phyloP scores from a whole-genome alignment of 1,284 basidiomycete species.

The Leccinum subrobustum region DNA sequence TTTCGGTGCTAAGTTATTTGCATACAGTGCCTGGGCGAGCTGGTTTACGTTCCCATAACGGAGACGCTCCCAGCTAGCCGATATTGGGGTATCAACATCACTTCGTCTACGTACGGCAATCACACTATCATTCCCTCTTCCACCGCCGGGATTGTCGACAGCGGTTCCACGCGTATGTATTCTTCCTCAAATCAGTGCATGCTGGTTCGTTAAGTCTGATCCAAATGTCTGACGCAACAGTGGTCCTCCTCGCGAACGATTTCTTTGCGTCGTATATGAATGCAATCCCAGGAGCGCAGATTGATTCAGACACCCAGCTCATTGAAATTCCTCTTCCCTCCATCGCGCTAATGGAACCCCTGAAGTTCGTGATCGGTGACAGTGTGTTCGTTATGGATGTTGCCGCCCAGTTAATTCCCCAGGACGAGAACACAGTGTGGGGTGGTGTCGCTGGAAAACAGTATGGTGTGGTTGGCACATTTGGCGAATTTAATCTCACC shows the following conservation, averaged over 20 bases:
- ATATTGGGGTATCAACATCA: slow-evolving; percentile 31
- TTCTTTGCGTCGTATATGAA: slow-evolving; percentile 12
- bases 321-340: slow-evolving; percentile 21
- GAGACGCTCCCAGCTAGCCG: slow-evolving; percentile 12
- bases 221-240: slow-evolving; percentile 19
- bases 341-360: slow-evolving; percentile 18
- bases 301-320: slow-evolving; percentile 15
- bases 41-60: slow-evolving; percentile 26
- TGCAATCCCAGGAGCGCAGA: slow-evolving; percentile 21
- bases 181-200: slow-evolving; percentile 4
- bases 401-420: slow-evolving; percentile 27
- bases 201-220: too few species aligned
- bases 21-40: slow-evolving; percentile 16
- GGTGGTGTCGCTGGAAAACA: slow-evolving; percentile 15
- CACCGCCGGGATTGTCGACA: too few species aligned
- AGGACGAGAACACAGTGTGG: slow-evolving; percentile 16
- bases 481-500: slow-evolving; percentile 2
- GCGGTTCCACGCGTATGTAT: too few species aligned
- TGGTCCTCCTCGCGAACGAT: too few species aligned
- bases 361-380: slow-evolving; percentile 22
- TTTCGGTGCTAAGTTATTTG: not conserved
- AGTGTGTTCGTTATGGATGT: slow-evolving; percentile 21
- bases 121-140: too few species aligned
- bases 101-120: not conserved
- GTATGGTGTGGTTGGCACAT: slow-evolving; percentile 17